Percentiles rank a stretch among this genome's conserved stretches.
These are phyloP conservation scores for Pichia cabralensis DNA, from an alignment of 805 yeast genomes.

Conservation along the genomic window DNA sequence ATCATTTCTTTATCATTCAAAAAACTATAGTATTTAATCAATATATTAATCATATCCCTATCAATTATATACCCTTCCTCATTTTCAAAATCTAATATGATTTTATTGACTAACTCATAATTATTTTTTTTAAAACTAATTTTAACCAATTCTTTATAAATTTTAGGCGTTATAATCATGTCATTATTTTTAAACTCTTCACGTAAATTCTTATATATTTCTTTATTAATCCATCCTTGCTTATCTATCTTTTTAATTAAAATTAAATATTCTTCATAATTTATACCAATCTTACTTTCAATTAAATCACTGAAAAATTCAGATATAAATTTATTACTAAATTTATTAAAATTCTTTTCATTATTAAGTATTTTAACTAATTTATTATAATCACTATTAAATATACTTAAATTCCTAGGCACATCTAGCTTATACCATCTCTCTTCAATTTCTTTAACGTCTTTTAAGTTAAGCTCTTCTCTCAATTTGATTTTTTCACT, in stretches of 20 bases:
- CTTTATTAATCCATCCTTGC: neutral
- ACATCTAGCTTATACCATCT: constrained; percentile 6
- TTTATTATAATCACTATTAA: neutral
- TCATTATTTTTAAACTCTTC: neutral
- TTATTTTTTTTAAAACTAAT: constrained; percentile 12
- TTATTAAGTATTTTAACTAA: neutral
- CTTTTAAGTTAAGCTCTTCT: neutral
- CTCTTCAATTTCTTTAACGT: neutral
- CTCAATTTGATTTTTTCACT: neutral
- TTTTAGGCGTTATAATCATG: constrained; percentile 7
- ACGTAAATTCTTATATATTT: constrained; percentile 1
- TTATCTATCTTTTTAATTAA: constrained; percentile 1
- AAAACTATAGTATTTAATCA: constrained; percentile 5
- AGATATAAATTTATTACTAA: constrained; percentile 1
- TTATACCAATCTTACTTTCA: neutral
- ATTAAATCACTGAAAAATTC: constrained; percentile 5
- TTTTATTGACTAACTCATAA: constrained; percentile 10
- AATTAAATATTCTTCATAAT: constrained; percentile 1
- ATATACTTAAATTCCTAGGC: constrained; percentile 5
- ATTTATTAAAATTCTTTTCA: neutral
- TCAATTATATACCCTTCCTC: constrained; percentile 12
- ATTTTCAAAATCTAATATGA: constrained; percentile 11
- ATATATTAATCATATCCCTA: constrained; percentile 12
- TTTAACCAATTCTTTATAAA: constrained; percentile 13
- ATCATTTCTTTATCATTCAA: constrained; percentile 11